Base-by-base conservation (phyloP, 257 asterid genomes). In the Capsicum chinense region DNA sequence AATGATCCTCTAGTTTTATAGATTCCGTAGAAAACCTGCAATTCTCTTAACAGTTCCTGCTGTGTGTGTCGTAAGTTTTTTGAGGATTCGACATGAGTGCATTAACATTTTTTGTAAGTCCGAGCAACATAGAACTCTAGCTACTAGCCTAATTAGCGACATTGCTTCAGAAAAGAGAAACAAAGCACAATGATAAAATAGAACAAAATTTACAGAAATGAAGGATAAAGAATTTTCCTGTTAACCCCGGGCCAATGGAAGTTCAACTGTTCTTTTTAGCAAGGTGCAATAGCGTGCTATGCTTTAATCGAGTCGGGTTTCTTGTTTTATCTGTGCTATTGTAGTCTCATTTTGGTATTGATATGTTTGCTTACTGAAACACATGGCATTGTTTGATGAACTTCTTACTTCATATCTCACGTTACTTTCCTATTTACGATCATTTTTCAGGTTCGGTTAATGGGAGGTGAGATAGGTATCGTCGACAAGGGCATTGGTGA, bases 401-500 rank as follows among this genome's bases (percentile, higher is more conserved):
- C n/a, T n/a, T 47, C 37, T 0, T 44, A 47, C 80, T 48, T 74
- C 47, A 52, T 6, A 12, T 48, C 6, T 74, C 44, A 5, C 21
- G 80, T 11, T 48, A 5, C 62, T 21, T 50, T 16, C 81, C 3
- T 21, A 16, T 52, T 52, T 76, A 21, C 13, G 58, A 60, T 14
- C 37, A 14, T 52, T 52, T 63, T 33, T 47, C 67, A 93, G 97
- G 95, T 94, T 44, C 91, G 93, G 26, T 79, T 95, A 67, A 92
- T 93, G 95, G 98, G 97, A 3, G 98, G 97, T 59, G 97, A 93
- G 62, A 92, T 93, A 81, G 84, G 86, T 57, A 90, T 95, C 54
- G 84, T 90, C 62, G 95, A 93, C 58, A 93, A 92, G 78, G 91
- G 92, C 52, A 58, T 81, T 21, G 91, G 93, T 3, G 91, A 91